phyloP scores from a whole-genome alignment of 225 moss, liverwort and hornwort genomes.

The Straminergon stramineum region DNA sequence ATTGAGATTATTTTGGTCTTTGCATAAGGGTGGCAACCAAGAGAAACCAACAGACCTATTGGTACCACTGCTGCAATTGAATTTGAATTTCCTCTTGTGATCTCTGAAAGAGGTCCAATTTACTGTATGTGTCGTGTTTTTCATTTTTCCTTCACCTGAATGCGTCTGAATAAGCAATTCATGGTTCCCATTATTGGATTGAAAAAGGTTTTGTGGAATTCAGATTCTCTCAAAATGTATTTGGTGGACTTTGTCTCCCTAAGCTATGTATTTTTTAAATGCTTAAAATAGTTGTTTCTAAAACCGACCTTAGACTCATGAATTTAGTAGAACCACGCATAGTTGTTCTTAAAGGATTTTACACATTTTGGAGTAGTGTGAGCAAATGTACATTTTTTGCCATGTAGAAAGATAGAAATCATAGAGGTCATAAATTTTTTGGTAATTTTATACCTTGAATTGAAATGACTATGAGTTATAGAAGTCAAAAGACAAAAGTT shows the following conservation, averaged over 20 bases:
- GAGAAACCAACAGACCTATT: constrained; percentile 17
- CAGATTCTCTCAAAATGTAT: no score
- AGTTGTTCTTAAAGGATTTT: no score
- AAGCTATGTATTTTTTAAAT: neutral
- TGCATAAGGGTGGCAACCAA: constrained; percentile 26
- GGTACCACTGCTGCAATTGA: constrained; percentile 36
- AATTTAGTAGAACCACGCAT: no score
- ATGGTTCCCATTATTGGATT: neutral
- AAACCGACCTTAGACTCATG: fast-evolving
- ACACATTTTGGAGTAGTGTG: no score
- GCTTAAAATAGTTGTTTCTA: neutral
- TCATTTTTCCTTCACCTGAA: no score
- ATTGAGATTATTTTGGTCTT: constrained; percentile 43
- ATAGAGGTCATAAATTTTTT: no score
- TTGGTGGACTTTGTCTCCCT: fast-evolving
- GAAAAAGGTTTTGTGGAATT: no score
- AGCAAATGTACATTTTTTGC: no score
- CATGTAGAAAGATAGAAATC: no score
- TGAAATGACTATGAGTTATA: no score
- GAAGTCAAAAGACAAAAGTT: no score
- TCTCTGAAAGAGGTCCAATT: constrained; percentile 29
- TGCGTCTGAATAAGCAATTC: neutral
- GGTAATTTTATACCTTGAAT: no score
- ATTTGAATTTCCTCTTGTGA: constrained; percentile 23
- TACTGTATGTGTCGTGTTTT: neutral